Conservation (phyloP, 2,329 filamentous ascomycete species). For the Thelonectria blattea region DNA sequence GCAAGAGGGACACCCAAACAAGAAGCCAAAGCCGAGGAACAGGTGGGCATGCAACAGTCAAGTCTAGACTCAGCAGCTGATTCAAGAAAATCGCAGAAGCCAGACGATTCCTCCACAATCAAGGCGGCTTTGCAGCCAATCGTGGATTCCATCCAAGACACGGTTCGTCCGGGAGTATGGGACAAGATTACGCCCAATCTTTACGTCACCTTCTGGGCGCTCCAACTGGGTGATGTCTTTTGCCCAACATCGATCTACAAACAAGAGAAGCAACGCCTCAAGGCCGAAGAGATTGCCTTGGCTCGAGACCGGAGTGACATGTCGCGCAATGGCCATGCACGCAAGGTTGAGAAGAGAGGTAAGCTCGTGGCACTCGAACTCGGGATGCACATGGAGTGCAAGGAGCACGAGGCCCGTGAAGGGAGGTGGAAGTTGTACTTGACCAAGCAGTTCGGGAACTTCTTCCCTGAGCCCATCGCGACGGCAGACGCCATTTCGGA, state of each 20-base stretch:
- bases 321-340: slow-evolving; percentile 69
- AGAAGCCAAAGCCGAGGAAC: slow-evolving; percentile 40
- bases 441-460: slow-evolving; percentile 75
- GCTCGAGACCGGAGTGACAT: slow-evolving; percentile 76
- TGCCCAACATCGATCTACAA: slow-evolving; percentile 81
- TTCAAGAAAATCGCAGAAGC: slow-evolving; percentile 38
- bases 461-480: slow-evolving; percentile 73
- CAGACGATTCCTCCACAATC: slow-evolving; percentile 43
- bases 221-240: slow-evolving; percentile 81
- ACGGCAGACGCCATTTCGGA: slow-evolving; percentile 74
- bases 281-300: slow-evolving; percentile 70
- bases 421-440: slow-evolving; percentile 72
- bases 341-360: slow-evolving; percentile 69
- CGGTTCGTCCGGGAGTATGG: slow-evolving; percentile 69
- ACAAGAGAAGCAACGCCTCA: slow-evolving; percentile 72
- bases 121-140: slow-evolving; percentile 66
- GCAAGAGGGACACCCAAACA: slow-evolving; percentile 37
- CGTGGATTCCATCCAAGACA: slow-evolving; percentile 69
- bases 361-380: slow-evolving; percentile 72
- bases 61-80: slow-evolving; percentile 34
- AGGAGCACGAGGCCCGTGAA: slow-evolving; percentile 70
- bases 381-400: slow-evolving; percentile 74
- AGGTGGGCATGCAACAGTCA: slow-evolving; percentile 37
- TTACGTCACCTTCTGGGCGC: slow-evolving; percentile 90
- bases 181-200: slow-evolving; percentile 78